Base-by-base conservation (phyloP, 2,329 filamentous ascomycete genomes). In the Colletotrichum salicis region DNA sequence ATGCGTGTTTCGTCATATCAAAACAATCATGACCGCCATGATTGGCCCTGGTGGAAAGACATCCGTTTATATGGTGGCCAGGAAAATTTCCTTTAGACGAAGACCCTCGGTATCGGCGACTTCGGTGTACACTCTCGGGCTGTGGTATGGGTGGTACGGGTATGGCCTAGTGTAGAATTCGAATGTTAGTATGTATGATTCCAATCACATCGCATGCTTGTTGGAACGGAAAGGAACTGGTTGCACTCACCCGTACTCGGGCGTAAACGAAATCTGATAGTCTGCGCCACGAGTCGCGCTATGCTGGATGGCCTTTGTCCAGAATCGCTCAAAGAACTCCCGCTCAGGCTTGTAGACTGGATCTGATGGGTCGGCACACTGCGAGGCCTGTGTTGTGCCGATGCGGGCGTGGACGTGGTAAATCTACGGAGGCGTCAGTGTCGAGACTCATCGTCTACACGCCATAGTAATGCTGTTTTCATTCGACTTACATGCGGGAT, bases 361-460 rank as follows among this genome's bases (percentile, higher is more conserved):
- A 37, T 80, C 76, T 1, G 77, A 75, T 2, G 80, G 80, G 4
- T 82, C 79, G 1, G 80, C 79, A 31, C 80, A 81, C 57, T 82
- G 80, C 0, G 80, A 81, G 0, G 80, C 77, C 35, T 82, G 80
- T 2, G 80, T 81, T 11, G 80, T 82, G 19, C 80, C 79, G 22
- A 80, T 81, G 31, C 80, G 75, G 1, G 80, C 74, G 62, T 82
- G 80, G 27, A 81, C 80, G 55, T 82, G 80, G 33, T 76, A 71
- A 13, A 81, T 79, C 80, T 81, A 13, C 8, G 5, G 6, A 41
- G 15, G 48, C 15, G 2, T 58, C 3, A 41, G 1, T 7, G 12
- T 24, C 1, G 19, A 15, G 29, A 13, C 12, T 3, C 6, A 15
- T 22, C 2, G 22, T 31, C 19, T 7, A 66, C 5, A 13, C 13